These are phyloP conservation scores for Durio zibethinus DNA, from an alignment of 345 rosid species.

Conservation along the genomic window DNA sequence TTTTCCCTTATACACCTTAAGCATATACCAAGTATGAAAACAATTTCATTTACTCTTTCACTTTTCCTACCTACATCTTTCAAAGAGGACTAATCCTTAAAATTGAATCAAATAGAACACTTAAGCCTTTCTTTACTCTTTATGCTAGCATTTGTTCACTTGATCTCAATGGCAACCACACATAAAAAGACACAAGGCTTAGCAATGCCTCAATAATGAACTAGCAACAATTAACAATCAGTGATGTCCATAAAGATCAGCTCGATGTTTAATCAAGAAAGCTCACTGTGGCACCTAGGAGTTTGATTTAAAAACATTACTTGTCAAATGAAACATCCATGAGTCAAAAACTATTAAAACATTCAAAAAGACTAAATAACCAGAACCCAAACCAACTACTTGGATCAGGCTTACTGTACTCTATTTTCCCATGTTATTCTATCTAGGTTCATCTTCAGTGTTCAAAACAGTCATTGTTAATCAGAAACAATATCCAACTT, in stretches of 20 bases:
- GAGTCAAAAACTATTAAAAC: neutral
- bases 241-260: no score
- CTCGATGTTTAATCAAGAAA: no score
- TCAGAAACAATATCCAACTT: neutral
- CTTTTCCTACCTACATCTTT: neutral
- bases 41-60: neutral
- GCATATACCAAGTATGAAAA: neutral
- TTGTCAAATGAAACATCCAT: neutral
- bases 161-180: neutral
- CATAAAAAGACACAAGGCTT: neutral
- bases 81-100: neutral
- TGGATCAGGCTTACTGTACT: neutral
- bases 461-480: neutral
- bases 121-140: neutral
- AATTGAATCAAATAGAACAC: neutral
- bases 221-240: neutral
- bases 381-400: neutral
- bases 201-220: neutral
- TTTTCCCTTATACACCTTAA: neutral
- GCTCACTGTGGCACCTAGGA: neutral
- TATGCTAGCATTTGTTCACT: neutral
- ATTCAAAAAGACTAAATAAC: neutral
- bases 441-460: neutral
- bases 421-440: neutral
- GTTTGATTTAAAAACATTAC: neutral